Evolutionary conservation across 805 yeast species (phyloP), one percentile per base, ranked within the genome.

Genomic region (Lipomyces chichibuensis): DNA sequence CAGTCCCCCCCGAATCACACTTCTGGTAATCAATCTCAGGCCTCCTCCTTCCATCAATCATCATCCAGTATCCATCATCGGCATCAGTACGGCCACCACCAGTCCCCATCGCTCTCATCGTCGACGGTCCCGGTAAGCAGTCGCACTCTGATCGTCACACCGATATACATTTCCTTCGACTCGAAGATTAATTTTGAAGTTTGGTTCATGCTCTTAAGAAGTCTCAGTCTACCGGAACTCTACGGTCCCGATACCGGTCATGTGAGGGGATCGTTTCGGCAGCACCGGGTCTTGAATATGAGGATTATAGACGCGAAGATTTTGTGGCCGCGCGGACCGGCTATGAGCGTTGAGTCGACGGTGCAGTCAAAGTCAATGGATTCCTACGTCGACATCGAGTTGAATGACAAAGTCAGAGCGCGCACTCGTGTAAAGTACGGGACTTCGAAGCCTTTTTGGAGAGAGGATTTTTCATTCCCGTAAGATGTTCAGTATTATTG

Each of bases 391-490:
- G 97, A 92, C 72, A 80, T 92, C 2, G 79, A 83, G 20, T 81
- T 91, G 75, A 89, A 95, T 89, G 87, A 85, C 23, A 81, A 85
- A 58, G 86, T 89, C 0, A 89, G 94, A 91, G 91, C 90, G 51
- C 81, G 92, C 71, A 91, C 97, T 0, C 88, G 92, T 1, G 80
- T 85, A n/a, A 69, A 66, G 6, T 88, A 88, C 0, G 79, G 81
- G 49, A 79, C 83, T 57, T 71, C 76, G 0, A 82, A 83, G 63
- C 93, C 96, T 0, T 91, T 91, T 75, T 93, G 97, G 95, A 86
- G 92, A 74, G 97, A 93, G 74, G 85, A 82, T 57, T 89, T 90
- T 74, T 78, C 83, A 1, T 79, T 85, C 87, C 2, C 85, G 82
- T 73, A 82, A 80, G 70, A 81, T 74, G 70, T 81, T 85, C 75